These are phyloP conservation scores for Scenedesmus sp. DNA, from an alignment of 163 green algal genomes.

Conservation along the genomic window DNA sequence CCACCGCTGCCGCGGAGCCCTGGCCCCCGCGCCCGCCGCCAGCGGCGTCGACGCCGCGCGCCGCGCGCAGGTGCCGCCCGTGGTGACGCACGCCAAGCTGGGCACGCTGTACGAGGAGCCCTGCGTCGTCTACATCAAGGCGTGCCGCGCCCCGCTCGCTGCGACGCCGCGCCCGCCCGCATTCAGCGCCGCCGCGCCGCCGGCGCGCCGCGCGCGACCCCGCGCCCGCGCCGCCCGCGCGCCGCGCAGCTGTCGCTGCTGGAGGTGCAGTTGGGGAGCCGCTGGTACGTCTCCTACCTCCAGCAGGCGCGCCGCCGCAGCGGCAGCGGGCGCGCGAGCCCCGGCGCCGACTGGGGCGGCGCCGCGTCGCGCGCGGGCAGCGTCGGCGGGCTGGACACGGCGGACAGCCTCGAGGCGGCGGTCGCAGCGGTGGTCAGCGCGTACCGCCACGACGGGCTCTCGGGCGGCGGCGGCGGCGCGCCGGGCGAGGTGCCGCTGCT, in stretches of 20 bases:
- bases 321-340: slow-evolving; percentile 24
- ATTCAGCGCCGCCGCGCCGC: too few species aligned
- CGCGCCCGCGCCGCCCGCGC: too few species aligned
- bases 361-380: neutral
- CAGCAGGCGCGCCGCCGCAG: slow-evolving; percentile 16
- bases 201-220: too few species aligned
- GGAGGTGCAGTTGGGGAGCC: slow-evolving; percentile 37
- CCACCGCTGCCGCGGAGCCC: neutral
- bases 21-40: too few species aligned
- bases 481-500: too few species aligned
- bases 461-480: too few species aligned
- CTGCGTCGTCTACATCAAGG: slow-evolving; percentile 46
- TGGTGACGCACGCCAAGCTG: slow-evolving; percentile 41
- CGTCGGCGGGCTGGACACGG: slow-evolving; percentile 7
- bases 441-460: neutral
- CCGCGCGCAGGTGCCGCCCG: slow-evolving; percentile 32
- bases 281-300: slow-evolving; percentile 37
- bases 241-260: slow-evolving; percentile 23
- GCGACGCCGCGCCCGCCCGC: too few species aligned
- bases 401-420: slow-evolving; percentile 22
- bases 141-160: too few species aligned
- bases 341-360: neutral
- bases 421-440: slow-evolving; percentile 26
- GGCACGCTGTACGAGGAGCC: slow-evolving; percentile 51
- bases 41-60: too few species aligned